phyloP scores from a whole-genome alignment of 139 green algal genomes.

The Dunaliella sp. region DNA sequence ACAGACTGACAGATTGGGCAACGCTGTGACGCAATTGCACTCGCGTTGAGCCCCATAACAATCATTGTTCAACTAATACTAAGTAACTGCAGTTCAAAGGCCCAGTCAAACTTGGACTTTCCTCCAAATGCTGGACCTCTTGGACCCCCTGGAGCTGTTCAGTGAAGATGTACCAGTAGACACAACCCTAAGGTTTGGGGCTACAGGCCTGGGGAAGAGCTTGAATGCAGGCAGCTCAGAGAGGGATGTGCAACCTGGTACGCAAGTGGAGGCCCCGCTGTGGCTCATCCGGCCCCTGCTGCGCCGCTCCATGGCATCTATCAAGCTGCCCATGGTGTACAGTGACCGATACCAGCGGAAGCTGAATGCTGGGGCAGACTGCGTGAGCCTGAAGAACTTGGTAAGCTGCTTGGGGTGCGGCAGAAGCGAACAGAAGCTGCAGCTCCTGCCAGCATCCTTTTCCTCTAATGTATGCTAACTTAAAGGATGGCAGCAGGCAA shows the following conservation, averaged over 20 bases:
- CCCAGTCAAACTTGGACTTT: no score
- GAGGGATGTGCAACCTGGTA: constrained; percentile 4
- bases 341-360: constrained; percentile 34
- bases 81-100: no score
- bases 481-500: no score
- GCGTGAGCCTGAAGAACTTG: constrained; percentile 30
- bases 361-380: constrained; percentile 41
- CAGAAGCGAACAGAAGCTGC: no score
- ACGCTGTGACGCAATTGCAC: no score
- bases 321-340: constrained; percentile 33
- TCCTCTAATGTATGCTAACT: no score
- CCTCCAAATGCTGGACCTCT: constrained; percentile 26
- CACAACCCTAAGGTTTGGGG: constrained; percentile 25
- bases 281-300: constrained; percentile 29
- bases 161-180: constrained; percentile 33
- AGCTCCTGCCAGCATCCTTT: no score
- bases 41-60: no score
- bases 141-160: constrained; percentile 26
- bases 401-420: no score
- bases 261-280: constrained; percentile 16
- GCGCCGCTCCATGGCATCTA: constrained; percentile 19
- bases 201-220: constrained; percentile 8
- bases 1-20: no score
- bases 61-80: no score
- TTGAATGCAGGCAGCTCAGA: constrained; percentile 25